Evolutionary conservation across 2,329 filamentous ascomycete genomes (phyloP), one percentile per base, ranked within the genome.

Genomic region (Pseudogymnoascus verrucosus): DNA sequence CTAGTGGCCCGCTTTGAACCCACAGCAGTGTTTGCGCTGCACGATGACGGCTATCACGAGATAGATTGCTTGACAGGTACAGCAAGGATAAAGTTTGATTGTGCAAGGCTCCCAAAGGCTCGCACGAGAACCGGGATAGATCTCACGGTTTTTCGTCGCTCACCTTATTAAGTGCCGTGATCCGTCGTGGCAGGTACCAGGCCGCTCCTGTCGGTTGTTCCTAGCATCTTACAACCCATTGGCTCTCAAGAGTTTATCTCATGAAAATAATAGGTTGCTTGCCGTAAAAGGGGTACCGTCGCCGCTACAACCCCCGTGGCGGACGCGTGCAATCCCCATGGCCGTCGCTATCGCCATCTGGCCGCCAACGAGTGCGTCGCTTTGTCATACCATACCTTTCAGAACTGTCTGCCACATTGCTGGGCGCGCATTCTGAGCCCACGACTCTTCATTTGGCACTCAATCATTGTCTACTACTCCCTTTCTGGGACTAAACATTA

Each of bases 151-250:
- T 28, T 6, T 51, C 4, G 14, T 51, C 44, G 6, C 12, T 28
- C 5, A 2, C 23, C 44, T 28, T 51, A 8, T 28, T 26, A n/a
- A n/a, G 44, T 12, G 44, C 21, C 4, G 6, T 51, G 44, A 21
- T 26, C 42, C 5, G 21, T 26, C 21, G 23, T 51, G 44, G 14
- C 23, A n/a, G 44, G 37, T 40, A 39, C n/a, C 14, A 39, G 7
- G 44, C 23, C 21, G 12, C 21, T 8, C 12, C 21, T 26, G 44
- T 14, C 26, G 72, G 73, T 76, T 76, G 63, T 68, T 71, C 69
- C 70, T 11, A 12, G 42, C 16, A 26, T 47, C 19, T 23, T 4
- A 23, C 10, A 44, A 8, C 42, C 21, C 23, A 51, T n/a, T n/a
- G 44, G 10, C 21, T 47, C 5, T 42, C 11, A 14, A 7, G 42